Conservation (phyloP, 352 stramenopile genomes). For the Thraustochytrium striatum region DNA sequence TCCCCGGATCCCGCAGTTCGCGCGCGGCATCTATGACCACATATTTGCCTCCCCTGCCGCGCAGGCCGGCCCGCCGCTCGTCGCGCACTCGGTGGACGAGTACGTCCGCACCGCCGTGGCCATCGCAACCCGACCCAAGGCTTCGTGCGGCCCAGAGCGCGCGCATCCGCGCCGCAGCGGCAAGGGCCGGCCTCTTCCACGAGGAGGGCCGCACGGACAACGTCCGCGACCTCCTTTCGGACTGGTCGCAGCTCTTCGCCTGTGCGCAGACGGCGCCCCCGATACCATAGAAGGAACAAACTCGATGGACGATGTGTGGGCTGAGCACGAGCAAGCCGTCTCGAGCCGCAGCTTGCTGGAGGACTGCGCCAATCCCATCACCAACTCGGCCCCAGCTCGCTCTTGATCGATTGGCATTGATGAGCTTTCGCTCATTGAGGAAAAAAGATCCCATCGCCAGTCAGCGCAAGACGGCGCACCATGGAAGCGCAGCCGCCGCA, state of each 20-base stretch:
- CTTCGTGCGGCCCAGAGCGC: not conserved
- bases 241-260: not conserved
- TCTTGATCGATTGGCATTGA: no score
- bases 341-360: no score
- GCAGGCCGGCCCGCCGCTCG: not conserved
- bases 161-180: not conserved
- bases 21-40: slow-evolving; percentile 30
- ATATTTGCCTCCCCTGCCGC: not conserved
- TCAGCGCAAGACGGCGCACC: no score
- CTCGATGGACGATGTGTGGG: not conserved
- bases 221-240: not conserved
- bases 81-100: not conserved
- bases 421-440: no score
- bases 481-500: no score
- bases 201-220: not conserved
- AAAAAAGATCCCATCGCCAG: no score
- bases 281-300: not conserved
- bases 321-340: no score
- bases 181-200: not conserved
- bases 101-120: not conserved
- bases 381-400: no score
- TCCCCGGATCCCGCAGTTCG: slow-evolving; percentile 24
- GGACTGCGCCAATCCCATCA: no score
- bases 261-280: not conserved
- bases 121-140: not conserved